Base-by-base conservation (phyloP, 1,139 yeast genomes). In the Yamadazyma jaroonii region DNA sequence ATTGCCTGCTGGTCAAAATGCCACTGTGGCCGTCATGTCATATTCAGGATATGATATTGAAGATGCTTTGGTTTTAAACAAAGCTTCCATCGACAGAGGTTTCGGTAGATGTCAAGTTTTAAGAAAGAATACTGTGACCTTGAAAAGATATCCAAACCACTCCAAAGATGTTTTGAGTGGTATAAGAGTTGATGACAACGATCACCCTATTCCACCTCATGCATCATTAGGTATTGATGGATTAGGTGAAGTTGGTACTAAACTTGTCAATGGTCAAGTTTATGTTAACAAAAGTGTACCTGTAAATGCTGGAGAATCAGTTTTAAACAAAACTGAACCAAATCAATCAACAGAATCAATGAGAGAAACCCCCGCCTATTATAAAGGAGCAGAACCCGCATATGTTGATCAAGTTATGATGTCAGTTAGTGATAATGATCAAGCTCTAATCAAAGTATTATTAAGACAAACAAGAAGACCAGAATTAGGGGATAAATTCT, bases 31-130 rank as follows among this genome's bases (percentile, higher is more conserved):
- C 0, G 98, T 92, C 27, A 94, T 92, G 99, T 87, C 97, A 9
- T 92, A 92, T 57, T 90, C 97, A 0, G 99, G 99, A 45, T 92
- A 92, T 58, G 98, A 92, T 85, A 94, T 94, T 62, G 99, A 92
- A 67, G 99, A 92, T 81, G 98, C 99, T 4, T 74, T 92, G 54
- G 97, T 92, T 11, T 69, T 92, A 50, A 92, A 92, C 63, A 92
- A 92, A 60, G 73, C 97, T 0, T 87, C 96, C 1, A 74, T 94
- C 42, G 99, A 92, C 59, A 78, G 98, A 59, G 99, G 99, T 1
- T 92, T 89, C 62, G 98, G 99, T 34, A 81, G 99, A 53, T 92
- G 98, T 69, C 98, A 92, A 64, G 96, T 90, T n/a, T 77, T 95
- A 48, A 78, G 95, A 56, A 92, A 92, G 62, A 89, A 89, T 44